Evolutionary conservation across 2,329 filamentous ascomycete species (phyloP), one percentile per base, ranked within the genome.

Genomic region (Pseudopyricularia cyperi): DNA sequence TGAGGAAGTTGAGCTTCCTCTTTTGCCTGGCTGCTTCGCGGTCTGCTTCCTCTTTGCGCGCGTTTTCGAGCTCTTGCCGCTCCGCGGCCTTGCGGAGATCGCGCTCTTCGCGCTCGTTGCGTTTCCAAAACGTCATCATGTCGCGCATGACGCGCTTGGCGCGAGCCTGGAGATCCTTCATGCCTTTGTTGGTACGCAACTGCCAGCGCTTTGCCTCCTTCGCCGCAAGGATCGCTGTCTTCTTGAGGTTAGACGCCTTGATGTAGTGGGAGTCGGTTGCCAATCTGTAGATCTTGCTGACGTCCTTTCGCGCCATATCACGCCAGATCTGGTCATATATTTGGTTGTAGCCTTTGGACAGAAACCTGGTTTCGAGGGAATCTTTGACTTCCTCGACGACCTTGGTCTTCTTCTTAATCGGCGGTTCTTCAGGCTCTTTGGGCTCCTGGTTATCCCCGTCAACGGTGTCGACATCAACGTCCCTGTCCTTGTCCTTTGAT

Each of bases 101-200:
- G 55, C 93, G 87, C 66, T 98, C 93, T 65, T 98, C 93, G 51
- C 91, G 86, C 68, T 98, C 93, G 66, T 98, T 98, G 53, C 91
- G 85, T 71, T 97, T 97, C 93, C 93, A 98, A 77, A 97, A 98
- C 53, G 87, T 83, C 79, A 96, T 93, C 93, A 98, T 98, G 70
- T 98, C 93, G 65, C 93, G 83, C 93, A 98, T 98, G 54, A 91
- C 91, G 59, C 93, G 86, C 75, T 98, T 98, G 54, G 93, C 93
- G 48, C 93, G 83, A 42, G 93, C 93, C 65, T 97, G 93, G 4
- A 95, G 87, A 67, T 98, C 93, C 68, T 98, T 98, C 66, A 87
- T 93, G 63, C 90, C 94, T 76, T 98, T 97, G 74, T 98, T 98
- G 52, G 93, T 98, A 42, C 89, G 86, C 55, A 94, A 80, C 67